These are phyloP conservation scores for Trifolium repens DNA, from an alignment of 306 rosid species.

Conservation along the genomic window DNA sequence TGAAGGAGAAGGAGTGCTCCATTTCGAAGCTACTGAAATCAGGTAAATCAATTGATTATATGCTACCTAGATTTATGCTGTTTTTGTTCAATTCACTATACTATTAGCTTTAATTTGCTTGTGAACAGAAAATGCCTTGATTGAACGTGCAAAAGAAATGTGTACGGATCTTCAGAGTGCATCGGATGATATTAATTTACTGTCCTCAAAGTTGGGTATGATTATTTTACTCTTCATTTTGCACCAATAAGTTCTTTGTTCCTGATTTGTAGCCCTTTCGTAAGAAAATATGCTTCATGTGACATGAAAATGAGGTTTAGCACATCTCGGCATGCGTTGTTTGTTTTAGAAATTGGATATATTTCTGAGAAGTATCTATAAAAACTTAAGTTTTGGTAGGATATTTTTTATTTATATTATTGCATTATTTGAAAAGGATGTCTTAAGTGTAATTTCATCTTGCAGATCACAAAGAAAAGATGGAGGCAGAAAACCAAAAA, in stretches of 20 bases:
- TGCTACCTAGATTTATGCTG: neutral
- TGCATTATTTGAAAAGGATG: neutral
- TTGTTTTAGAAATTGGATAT: slow-evolving; percentile 8
- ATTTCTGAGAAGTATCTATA: neutral
- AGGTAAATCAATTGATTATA: slow-evolving; percentile 52
- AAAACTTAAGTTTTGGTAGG: neutral
- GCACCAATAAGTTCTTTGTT: neutral
- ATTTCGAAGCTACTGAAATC: slow-evolving; percentile 76
- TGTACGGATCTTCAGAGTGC: slow-evolving; percentile 73
- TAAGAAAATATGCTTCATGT: slow-evolving; percentile 26
- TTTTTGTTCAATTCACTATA: slow-evolving; percentile 27
- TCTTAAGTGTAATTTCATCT: slow-evolving; percentile 15
- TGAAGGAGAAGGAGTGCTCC: slow-evolving; percentile 76
- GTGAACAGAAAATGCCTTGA: slow-evolving; percentile 68
- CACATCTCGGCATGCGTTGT: neutral
- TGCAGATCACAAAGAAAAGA: slow-evolving; percentile 71
- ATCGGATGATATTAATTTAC: slow-evolving; percentile 63
- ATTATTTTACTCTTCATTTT: slow-evolving; percentile 20
- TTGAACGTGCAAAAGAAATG: slow-evolving; percentile 80
- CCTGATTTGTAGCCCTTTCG: neutral
- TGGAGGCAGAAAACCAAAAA: slow-evolving; percentile 74
- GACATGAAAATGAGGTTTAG: slow-evolving; percentile 18
- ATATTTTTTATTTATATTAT: neutral
- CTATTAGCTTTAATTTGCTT: slow-evolving; percentile 32
- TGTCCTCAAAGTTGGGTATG: slow-evolving; percentile 76